A percentile compares a stretch with the other conserved stretches of the same genome.
Conservation (phyloP, 1,284 basidiomycete genomes). For the Trametes versicolor region DNA sequence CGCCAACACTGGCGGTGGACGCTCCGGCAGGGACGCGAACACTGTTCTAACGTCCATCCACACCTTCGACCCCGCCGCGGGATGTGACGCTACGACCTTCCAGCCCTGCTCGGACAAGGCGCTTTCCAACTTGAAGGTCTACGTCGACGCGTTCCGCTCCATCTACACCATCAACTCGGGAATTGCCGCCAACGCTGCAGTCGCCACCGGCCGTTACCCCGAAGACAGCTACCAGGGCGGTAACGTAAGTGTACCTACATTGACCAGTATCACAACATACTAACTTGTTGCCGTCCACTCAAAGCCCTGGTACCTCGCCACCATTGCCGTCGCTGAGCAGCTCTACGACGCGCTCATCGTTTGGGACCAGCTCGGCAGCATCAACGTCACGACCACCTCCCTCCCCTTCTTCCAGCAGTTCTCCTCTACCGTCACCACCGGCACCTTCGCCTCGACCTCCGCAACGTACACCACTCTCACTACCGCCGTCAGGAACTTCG, state of each 20-base stretch:
- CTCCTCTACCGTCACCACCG: constrained; percentile 44
- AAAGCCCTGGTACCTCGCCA: constrained; percentile 56
- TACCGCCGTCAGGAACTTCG: constrained; percentile 48
- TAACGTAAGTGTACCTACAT: constrained; percentile 49
- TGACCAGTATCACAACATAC: not conserved
- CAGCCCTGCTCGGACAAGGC: constrained; percentile 71
- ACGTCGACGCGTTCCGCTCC: constrained; percentile 62
- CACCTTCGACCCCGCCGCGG: constrained; percentile 58
- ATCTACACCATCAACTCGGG: constrained; percentile 62
- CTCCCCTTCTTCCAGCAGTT: constrained; percentile 55
- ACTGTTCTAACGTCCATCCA: constrained; percentile 57
- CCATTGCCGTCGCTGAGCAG: constrained; percentile 55
- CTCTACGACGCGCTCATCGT: constrained; percentile 54
- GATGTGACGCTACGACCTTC: constrained; percentile 61
- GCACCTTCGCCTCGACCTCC: constrained; percentile 48
- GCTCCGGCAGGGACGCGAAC: constrained; percentile 55
- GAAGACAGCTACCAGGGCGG: constrained; percentile 64
- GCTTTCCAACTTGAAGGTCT: constrained; percentile 61
- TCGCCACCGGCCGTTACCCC: constrained; percentile 63
- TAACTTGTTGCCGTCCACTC: constrained; percentile 2
- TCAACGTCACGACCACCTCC: constrained; percentile 52
- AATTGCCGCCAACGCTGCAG: constrained; percentile 52
- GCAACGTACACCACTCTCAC: constrained; percentile 47
- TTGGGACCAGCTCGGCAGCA: constrained; percentile 48
- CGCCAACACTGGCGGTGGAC: constrained; percentile 54